Conservation (phyloP, 306 rosid genomes). For the Neltuma alba region DNA sequence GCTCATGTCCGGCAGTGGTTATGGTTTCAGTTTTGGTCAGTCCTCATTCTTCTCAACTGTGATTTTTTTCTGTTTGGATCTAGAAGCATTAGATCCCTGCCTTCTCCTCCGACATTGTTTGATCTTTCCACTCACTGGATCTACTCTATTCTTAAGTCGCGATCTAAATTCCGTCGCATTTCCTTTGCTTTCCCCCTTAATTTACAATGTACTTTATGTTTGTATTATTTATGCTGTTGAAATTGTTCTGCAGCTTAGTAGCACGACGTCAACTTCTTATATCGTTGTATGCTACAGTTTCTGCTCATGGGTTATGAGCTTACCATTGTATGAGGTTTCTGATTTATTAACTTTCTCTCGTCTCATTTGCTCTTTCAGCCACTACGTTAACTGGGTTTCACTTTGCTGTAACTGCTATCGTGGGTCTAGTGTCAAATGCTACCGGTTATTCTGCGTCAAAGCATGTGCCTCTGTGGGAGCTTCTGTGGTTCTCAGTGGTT, state of each 20-base stretch:
- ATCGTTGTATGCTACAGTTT: background rate
- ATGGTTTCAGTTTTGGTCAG: slow-evolving; percentile 76
- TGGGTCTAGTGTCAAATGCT: slow-evolving; percentile 86
- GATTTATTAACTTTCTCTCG: background rate
- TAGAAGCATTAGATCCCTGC: slow-evolving; percentile 30
- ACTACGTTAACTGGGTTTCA: slow-evolving; percentile 91
- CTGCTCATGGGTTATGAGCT: background rate
- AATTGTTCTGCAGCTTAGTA: background rate
- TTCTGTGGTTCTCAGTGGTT: slow-evolving; percentile 85
- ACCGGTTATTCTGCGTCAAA: slow-evolving; percentile 76
- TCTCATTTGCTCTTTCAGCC: slow-evolving; percentile 52
- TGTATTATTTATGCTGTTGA: background rate
- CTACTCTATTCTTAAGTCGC: slow-evolving; percentile 13
- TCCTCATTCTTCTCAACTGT: background rate
- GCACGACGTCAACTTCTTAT: background rate
- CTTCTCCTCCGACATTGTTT: slow-evolving; percentile 13
- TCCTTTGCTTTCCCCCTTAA: background rate
- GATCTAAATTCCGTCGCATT: slow-evolving; percentile 13
- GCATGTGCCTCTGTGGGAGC: slow-evolving; percentile 92
- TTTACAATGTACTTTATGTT: background rate
- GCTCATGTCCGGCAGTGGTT: slow-evolving; percentile 84
- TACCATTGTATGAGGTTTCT: slow-evolving; percentile 2
- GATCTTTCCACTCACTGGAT: slow-evolving; percentile 17
- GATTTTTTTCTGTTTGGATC: slow-evolving; percentile 25
- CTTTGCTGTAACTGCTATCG: slow-evolving; percentile 87